These are phyloP conservation scores for Bolboschoenus planiculmis DNA, from an alignment of 176 grass and related monocot genomes.

Conservation along the genomic window DNA sequence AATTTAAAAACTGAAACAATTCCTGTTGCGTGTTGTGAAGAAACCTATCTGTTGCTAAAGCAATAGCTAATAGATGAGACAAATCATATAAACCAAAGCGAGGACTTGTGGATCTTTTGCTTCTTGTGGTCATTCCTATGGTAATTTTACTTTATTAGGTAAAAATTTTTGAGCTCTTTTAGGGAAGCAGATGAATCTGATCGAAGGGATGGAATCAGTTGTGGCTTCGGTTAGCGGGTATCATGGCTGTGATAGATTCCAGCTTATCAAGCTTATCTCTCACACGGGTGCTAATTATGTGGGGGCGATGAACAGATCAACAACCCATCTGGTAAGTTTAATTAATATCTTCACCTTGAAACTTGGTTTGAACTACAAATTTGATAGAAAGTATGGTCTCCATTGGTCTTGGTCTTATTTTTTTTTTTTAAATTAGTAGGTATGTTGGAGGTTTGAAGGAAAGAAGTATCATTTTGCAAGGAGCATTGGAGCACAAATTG, in stretches of 20 bases:
- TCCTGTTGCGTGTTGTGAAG: neutral
- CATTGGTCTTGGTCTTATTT: neutral
- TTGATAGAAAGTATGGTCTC: neutral
- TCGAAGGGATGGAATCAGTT: constrained; percentile 57
- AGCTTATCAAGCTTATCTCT: constrained; percentile 85
- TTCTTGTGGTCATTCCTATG: neutral
- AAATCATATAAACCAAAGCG: neutral
- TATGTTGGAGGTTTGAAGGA: constrained; percentile 83
- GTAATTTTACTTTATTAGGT: neutral
- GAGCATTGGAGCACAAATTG: constrained; percentile 34
- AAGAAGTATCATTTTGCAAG: constrained; percentile 73
- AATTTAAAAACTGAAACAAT: neutral
- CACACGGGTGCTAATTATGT: constrained; percentile 72
- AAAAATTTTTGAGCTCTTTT: constrained; percentile 2
- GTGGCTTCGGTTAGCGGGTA: constrained; percentile 90
- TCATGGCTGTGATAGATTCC: constrained; percentile 64
- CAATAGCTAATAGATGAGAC: neutral
- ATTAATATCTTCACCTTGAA: neutral
- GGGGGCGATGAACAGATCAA: constrained; percentile 64
- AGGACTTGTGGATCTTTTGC: neutral
- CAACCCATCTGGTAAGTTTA: constrained; percentile 67
- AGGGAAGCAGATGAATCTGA: constrained; percentile 16
- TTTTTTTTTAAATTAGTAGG: constrained; percentile 32
- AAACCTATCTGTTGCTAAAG: neutral
- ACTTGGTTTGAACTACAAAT: neutral